Conservation (phyloP, 2,329 filamentous ascomycete species). For the Colletotrichum horii region DNA sequence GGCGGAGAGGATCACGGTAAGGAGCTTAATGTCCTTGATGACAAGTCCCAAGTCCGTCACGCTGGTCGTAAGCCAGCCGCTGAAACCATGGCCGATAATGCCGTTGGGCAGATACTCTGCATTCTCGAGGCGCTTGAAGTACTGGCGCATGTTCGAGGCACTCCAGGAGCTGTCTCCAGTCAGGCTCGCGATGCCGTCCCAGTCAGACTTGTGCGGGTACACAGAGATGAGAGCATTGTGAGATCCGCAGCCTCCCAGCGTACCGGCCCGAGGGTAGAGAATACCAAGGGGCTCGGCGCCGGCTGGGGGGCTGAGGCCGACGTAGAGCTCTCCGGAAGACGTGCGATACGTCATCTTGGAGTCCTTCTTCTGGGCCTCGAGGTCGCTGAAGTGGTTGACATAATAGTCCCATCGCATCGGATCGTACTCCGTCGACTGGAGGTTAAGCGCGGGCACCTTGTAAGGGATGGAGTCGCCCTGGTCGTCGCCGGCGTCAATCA, state of each 20-base stretch:
- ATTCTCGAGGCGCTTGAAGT: constrained; percentile 62
- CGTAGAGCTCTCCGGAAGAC: constrained; percentile 39
- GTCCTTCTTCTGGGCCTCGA: constrained; percentile 43
- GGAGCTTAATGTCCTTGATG: constrained; percentile 31
- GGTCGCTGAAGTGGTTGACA: constrained; percentile 23
- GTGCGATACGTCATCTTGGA: constrained; percentile 57
- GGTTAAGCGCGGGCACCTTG: constrained; percentile 29
- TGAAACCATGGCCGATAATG: constrained; percentile 55
- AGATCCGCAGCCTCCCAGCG: constrained; percentile 56
- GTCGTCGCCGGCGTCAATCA: constrained; percentile 64
- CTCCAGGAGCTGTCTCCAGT: constrained; percentile 66
- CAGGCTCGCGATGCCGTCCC: constrained; percentile 58
- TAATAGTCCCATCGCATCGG: constrained; percentile 25
- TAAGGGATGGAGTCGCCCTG: constrained; percentile 41
- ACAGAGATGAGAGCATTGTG: constrained; percentile 67
- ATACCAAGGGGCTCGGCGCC: constrained; percentile 47
- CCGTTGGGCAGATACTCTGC: constrained; percentile 54
- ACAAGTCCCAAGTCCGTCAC: constrained; percentile 26
- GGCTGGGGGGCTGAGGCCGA: constrained; percentile 41
- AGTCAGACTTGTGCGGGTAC: constrained; percentile 65
- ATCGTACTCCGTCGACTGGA: constrained; percentile 24
- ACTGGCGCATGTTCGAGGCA: constrained; percentile 63
- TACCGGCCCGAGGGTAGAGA: constrained; percentile 51
- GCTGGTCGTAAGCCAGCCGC: constrained; percentile 52
- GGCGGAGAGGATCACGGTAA: constrained; percentile 32